Percentiles rank a stretch among this genome's conserved stretches.
Conservation (phyloP, 148 eudicot species). For the Drosera capensis region DNA sequence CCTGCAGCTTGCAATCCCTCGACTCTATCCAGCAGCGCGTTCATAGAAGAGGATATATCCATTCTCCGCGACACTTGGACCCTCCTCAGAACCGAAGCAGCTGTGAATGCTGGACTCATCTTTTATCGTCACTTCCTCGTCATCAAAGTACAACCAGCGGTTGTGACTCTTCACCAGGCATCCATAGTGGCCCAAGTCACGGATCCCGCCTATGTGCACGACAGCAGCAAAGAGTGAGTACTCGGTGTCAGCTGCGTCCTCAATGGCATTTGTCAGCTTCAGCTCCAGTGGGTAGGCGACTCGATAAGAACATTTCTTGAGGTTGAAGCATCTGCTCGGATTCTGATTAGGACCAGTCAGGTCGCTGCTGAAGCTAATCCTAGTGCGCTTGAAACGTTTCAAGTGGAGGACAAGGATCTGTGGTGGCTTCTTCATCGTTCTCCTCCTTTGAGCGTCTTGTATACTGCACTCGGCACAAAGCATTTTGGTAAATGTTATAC, state of each 20-base stretch:
- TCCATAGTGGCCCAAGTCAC: constrained; percentile 75
- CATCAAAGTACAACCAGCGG: constrained; percentile 80
- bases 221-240: constrained; percentile 79
- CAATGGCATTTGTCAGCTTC: constrained; percentile 69
- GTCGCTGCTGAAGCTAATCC: constrained; percentile 64
- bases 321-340: too few species aligned
- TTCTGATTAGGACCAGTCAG: too few species aligned
- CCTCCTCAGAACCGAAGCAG: constrained; percentile 73
- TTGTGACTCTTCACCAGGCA: constrained; percentile 86
- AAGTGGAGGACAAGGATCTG: constrained; percentile 77
- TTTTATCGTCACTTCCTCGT: constrained; percentile 78
- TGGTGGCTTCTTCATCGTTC: constrained; percentile 88
- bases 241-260: constrained; percentile 66
- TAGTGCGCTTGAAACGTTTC: constrained; percentile 82
- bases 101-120: constrained; percentile 83
- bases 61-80: constrained; percentile 83
- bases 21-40: too few species aligned
- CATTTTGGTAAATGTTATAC: too few species aligned
- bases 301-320: constrained; percentile 77
- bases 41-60: constrained; percentile 85
- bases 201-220: constrained; percentile 84
- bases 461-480: too few species aligned
- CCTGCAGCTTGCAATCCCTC: too few species aligned
- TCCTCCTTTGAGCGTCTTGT: constrained; percentile 92
- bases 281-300: too few species aligned